These are phyloP conservation scores for Cucumis cinereus DNA, from an alignment of 306 rosid genomes.

Conservation along the genomic window DNA sequence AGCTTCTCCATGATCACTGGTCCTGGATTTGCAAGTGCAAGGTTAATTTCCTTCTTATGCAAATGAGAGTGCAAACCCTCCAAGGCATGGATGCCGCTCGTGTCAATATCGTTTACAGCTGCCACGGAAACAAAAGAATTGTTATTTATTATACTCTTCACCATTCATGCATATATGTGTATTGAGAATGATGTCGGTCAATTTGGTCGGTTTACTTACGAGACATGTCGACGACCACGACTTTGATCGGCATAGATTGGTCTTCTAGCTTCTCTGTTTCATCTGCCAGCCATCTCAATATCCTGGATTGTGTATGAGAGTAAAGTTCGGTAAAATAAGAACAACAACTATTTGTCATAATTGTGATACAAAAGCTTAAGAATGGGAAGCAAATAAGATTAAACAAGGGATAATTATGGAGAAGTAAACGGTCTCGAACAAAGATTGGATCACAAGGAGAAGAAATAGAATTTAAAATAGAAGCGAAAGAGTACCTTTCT, in stretches of 20 bases:
- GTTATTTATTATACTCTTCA: background rate
- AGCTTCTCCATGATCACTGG: constrained; percentile 66
- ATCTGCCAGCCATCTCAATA: constrained; percentile 55
- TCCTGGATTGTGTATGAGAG: constrained; percentile 20
- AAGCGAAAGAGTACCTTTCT: constrained; percentile 41
- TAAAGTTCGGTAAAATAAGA: background rate
- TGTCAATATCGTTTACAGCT: constrained; percentile 81
- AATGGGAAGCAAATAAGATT: too few species aligned
- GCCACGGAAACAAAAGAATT: constrained; percentile 6
- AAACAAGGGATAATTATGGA: too few species aligned
- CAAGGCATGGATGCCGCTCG: constrained; percentile 65
- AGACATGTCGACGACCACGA: constrained; percentile 58
- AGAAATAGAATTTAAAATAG: background rate
- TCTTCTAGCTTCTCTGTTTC: constrained; percentile 31
- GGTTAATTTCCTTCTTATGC: constrained; percentile 39
- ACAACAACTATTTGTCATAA: too few species aligned
- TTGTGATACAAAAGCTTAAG: too few species aligned
- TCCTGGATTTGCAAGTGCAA: constrained; percentile 70
- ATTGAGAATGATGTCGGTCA: background rate
- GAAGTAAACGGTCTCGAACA: too few species aligned
- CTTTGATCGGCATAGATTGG: constrained; percentile 19
- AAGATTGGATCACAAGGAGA: too few species aligned
- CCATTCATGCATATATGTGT: background rate
- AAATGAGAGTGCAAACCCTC: constrained; percentile 44
- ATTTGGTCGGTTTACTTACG: constrained; percentile 32